Evolutionary conservation across 768 basidiomycete genomes (phyloP).

Genomic region (Serendipita sp.): DNA sequence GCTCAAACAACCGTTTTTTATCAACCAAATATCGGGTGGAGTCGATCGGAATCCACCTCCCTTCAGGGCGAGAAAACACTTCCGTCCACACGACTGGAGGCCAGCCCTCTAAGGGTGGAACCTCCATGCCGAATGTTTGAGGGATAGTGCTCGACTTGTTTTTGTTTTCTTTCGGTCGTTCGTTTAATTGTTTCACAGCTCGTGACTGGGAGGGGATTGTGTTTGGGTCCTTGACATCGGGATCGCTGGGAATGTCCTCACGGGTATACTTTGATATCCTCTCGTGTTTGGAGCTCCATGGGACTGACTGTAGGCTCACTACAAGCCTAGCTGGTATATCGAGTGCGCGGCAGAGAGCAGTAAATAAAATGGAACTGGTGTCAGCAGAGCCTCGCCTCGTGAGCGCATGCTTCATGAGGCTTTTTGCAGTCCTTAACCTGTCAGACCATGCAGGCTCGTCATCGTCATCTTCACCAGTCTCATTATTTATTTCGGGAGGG

Average conservation of each 20-base stretch:
- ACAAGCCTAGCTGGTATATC: slow-evolving; percentile 78
- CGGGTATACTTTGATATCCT: slow-evolving; percentile 24
- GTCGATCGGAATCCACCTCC: slow-evolving; percentile 85
- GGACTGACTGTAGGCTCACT: slow-evolving; percentile 79
- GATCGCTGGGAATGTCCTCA: slow-evolving; percentile 18
- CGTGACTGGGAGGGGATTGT: background rate
- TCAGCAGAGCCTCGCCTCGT: slow-evolving; percentile 70
- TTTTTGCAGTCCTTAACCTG: slow-evolving; percentile 55
- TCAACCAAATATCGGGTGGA: slow-evolving; percentile 68
- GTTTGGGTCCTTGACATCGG: background rate
- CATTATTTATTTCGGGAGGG: slow-evolving; percentile 16
- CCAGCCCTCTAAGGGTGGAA: slow-evolving; percentile 20
- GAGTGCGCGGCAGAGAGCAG: slow-evolving; percentile 70
- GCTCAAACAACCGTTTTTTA: slow-evolving; percentile 67
- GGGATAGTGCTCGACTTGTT: too few relatives aligned
- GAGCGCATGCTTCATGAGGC: slow-evolving; percentile 84
- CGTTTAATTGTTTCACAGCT: background rate
- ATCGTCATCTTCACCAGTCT: slow-evolving; percentile 6
- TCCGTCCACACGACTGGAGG: slow-evolving; percentile 95
- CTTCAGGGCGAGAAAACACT: slow-evolving; percentile 84
- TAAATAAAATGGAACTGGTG: slow-evolving; percentile 79
- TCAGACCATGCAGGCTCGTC: slow-evolving; percentile 2
- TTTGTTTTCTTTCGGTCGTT: background rate
- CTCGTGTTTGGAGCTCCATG: slow-evolving; percentile 39
- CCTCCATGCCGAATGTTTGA: background rate